phyloP scores from a whole-genome alignment of 495 filamentous ascomycete species.

The Pseudomonodictys pantanalensis region DNA sequence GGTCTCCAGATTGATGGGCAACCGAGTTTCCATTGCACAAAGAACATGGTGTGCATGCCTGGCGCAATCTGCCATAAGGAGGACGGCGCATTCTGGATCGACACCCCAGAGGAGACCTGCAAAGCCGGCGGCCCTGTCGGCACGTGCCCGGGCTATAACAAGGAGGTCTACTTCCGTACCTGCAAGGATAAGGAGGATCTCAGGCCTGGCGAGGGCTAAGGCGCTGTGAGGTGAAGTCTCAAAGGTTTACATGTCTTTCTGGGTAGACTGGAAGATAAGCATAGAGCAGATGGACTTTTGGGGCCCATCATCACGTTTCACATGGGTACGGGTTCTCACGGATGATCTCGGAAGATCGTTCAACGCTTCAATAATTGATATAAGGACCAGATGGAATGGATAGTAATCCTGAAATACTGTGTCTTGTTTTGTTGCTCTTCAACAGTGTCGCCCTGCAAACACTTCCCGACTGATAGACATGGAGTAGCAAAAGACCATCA shows the following conservation, averaged over 20 bases:
- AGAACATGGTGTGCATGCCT: neutral
- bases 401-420: too few relatives aligned
- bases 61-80: neutral
- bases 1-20: slow-evolving; percentile 2
- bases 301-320: too few relatives aligned
- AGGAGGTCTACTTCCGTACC: neutral
- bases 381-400: too few relatives aligned
- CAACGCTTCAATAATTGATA: too few relatives aligned
- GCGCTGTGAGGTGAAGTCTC: neutral
- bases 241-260: neutral
- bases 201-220: neutral
- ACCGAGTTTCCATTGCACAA: neutral
- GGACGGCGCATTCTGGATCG: neutral
- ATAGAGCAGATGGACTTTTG: too few relatives aligned
- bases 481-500: too few relatives aligned
- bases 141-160: neutral
- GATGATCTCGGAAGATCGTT: too few relatives aligned
- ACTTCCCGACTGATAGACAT: too few relatives aligned
- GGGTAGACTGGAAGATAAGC: too few relatives aligned
- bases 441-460: too few relatives aligned
- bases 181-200: neutral
- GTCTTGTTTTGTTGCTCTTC: too few relatives aligned
- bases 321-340: too few relatives aligned
- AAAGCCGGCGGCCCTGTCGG: neutral
- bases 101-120: neutral